Base-by-base conservation (phyloP, 1,139 yeast genomes). In the Spencermartinsiella ligniputridi region DNA sequence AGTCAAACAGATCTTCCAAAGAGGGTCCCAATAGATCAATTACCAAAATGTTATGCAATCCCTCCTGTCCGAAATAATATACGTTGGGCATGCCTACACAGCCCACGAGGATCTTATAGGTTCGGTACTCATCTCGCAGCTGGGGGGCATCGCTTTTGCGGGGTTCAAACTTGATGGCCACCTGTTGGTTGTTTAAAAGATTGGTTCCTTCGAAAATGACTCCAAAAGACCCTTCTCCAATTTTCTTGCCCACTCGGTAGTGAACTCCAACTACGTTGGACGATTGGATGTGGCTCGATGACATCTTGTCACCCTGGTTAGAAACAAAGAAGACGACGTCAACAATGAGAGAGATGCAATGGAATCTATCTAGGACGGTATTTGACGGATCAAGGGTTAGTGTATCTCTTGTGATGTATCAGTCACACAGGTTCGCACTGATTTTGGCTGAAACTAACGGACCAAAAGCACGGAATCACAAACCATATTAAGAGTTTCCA, bases 181-280 rank as follows among this genome's bases (percentile, higher is more conserved):
- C 97, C 75, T 69, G 95, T 76, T 63, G 86, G 77, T 70, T 82
- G 62, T 86, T 87, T 56, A 92, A 75, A 53, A 92, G 73, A 63
- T 92, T 92, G 46, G 86, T 81, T 27, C 98, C 98, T 69, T 90
- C 97, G 66, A 90, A 92, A 44, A 92, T 90, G 42, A 90, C 92
- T 18, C 98, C 98, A 70, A 92, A 92, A 1, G 97, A 90, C 16
- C 98, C 98, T 67, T 92, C 97, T 34, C 98, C 98, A 49, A 92
- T 92, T 70, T 92, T 92, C 64, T 89, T 89, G 40, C 97, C 98
- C 49, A 92, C 89, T 54, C 92, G 89, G 70, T 88, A 92, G 71
- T 92, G 97, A 38, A 78, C 74, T 43, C 85, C 85, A 41, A 79
- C 83, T 40, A 79, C 78, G 60, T 66, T 68, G 37, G 71, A 66